Evolutionary conservation across 768 basidiomycete species (phyloP).

Genomic region (Scleroderma bovista): DNA sequence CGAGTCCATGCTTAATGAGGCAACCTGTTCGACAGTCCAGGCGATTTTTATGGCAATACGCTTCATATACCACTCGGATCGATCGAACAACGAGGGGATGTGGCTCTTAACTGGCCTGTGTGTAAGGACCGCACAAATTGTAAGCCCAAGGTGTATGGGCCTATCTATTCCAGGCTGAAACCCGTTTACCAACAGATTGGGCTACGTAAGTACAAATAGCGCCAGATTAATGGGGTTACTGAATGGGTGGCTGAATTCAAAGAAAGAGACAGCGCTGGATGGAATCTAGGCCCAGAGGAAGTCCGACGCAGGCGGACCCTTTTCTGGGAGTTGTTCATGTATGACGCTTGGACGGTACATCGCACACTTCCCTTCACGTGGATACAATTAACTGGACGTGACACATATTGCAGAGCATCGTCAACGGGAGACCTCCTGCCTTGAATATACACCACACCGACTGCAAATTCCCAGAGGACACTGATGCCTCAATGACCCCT

Average conservation of each 20-base stretch:
- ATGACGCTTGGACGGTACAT: constrained; percentile 46
- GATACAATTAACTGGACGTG: background rate
- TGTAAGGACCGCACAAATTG: constrained; percentile 39
- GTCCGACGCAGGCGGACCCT: constrained; percentile 40
- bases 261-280: constrained; percentile 49
- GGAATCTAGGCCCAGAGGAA: constrained; percentile 42
- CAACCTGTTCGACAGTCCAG: constrained; percentile 43
- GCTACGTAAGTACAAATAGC: constrained; percentile 37
- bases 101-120: constrained; percentile 47
- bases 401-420: constrained; percentile 33
- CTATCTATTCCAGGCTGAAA: constrained; percentile 1
- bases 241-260: constrained; percentile 1
- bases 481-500: constrained; percentile 25
- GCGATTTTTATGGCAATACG: constrained; percentile 41
- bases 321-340: constrained; percentile 51
- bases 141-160: constrained; percentile 20
- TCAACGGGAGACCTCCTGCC: constrained; percentile 46
- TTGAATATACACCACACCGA: constrained; percentile 44
- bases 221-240: background rate
- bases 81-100: constrained; percentile 38
- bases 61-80: constrained; percentile 39
- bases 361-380: background rate
- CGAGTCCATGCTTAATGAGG: constrained; percentile 39
- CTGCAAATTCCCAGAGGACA: constrained; percentile 47
- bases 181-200: constrained; percentile 38